Evolutionary conservation across 495 filamentous ascomycete species (phyloP).

Genomic region (Cenococcum geophilum): DNA sequence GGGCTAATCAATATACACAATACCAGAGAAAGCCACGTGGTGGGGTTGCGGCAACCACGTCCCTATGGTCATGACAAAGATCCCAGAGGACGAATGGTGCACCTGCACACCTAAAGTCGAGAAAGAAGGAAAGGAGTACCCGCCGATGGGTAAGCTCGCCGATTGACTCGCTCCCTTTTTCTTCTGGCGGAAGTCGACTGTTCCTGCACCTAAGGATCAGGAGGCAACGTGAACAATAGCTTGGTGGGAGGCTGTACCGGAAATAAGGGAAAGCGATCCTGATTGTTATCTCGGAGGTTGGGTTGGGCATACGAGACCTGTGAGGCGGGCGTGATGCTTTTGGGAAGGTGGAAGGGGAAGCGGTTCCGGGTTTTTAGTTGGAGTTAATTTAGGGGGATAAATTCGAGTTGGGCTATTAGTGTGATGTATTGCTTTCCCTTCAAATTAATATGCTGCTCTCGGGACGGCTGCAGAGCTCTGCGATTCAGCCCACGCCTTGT

Average conservation of each 20-base stretch:
- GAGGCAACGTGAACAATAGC: not conserved
- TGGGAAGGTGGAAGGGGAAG: too few species aligned
- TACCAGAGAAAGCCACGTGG: conserved; percentile 37
- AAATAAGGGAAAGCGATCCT: not conserved
- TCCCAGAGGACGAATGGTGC: conserved; percentile 44
- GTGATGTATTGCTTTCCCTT: too few species aligned
- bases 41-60: conserved; percentile 40
- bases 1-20: not conserved
- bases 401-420: too few species aligned
- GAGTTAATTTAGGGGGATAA: too few species aligned
- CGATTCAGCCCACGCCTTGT: too few species aligned
- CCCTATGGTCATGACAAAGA: conserved; percentile 40
- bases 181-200: conserved; percentile 5
- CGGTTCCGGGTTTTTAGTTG: too few species aligned
- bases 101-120: conserved; percentile 44
- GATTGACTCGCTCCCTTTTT: conserved; percentile 22
- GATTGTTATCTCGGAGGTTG: too few species aligned
- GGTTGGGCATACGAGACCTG: too few species aligned
- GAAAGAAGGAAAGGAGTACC: conserved; percentile 36
- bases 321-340: too few species aligned
- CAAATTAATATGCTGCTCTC: too few species aligned
- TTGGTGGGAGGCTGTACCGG: not conserved
- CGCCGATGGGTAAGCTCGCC: conserved; percentile 26
- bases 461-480: too few species aligned
- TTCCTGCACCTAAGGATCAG: not conserved